These are phyloP conservation scores for Fragaria vesca DNA, from an alignment of 306 rosid species.

Conservation along the genomic window DNA sequence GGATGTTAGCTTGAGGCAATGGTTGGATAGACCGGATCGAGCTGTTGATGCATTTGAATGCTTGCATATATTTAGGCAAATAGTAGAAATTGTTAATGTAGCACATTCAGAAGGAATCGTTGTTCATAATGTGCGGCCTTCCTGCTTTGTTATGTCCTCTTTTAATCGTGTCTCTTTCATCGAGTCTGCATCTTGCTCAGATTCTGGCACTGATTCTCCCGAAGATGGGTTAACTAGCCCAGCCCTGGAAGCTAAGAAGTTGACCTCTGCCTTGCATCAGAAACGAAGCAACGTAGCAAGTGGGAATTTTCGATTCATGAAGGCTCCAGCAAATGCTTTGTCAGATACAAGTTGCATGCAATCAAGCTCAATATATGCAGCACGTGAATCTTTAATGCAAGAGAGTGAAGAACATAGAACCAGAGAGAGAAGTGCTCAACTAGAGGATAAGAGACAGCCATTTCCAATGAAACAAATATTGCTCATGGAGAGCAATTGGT, in stretches of 20 bases:
- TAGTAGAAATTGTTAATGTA: conserved; percentile 70
- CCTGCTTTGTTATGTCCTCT: conserved; percentile 94
- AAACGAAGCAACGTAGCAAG: conserved; percentile 48
- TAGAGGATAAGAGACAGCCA: conserved; percentile 67
- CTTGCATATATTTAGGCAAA: conserved; percentile 82
- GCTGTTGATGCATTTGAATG: conserved; percentile 68
- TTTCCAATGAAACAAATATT: conserved; percentile 95
- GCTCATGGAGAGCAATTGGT: conserved; percentile 85
- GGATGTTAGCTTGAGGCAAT: conserved; percentile 89
- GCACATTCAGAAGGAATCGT: conserved; percentile 91
- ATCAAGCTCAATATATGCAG: conserved; percentile 68
- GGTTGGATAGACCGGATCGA: conserved; percentile 85
- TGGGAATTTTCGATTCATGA: conserved; percentile 47
- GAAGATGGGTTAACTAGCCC: conserved; percentile 60
- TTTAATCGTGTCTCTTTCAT: conserved; percentile 88
- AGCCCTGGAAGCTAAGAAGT: conserved; percentile 44
- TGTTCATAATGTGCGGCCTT: conserved; percentile 92
- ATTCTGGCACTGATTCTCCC: conserved; percentile 81
- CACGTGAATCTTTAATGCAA: conserved; percentile 58
- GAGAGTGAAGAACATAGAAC: conserved; percentile 60
- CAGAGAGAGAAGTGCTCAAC: conserved; percentile 59
- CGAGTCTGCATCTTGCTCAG: conserved; percentile 92
- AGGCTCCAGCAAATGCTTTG: conserved; percentile 47
- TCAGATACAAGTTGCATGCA: conserved; percentile 85
- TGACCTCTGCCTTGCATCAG: conserved; percentile 44